phyloP scores from a whole-genome alignment of 2,329 filamentous ascomycete genomes.

The Aspergillus piperis region DNA sequence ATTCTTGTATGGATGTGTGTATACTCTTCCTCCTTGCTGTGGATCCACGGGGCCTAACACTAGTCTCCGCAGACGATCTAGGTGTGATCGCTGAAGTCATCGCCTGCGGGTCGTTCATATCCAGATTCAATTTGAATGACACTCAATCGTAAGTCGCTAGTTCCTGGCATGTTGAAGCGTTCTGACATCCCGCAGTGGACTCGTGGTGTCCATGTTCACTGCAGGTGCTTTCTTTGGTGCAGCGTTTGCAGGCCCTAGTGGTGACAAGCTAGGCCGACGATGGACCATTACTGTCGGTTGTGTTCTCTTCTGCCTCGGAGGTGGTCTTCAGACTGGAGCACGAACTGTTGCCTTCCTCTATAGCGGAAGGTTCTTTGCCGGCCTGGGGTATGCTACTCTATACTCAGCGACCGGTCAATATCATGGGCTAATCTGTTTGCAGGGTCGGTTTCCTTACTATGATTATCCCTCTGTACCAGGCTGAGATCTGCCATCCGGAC shows the following conservation, averaged over 20 bases:
- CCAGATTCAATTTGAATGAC: constrained; percentile 33
- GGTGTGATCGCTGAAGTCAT: constrained; percentile 63
- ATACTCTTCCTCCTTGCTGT: background rate
- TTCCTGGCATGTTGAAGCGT: background rate
- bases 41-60: constrained; percentile 7
- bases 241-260: constrained; percentile 61
- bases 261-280: constrained; percentile 68
- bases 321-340: constrained; percentile 71
- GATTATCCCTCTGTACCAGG: constrained; percentile 73
- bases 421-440: constrained; percentile 41
- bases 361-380: constrained; percentile 68
- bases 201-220: constrained; percentile 77
- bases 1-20: constrained; percentile 56
- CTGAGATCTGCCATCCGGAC: constrained; percentile 74
- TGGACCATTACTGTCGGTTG: constrained; percentile 72
- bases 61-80: constrained; percentile 48
- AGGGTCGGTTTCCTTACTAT: constrained; percentile 63
- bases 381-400: constrained; percentile 42
- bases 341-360: constrained; percentile 63
- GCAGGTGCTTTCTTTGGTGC: constrained; percentile 73
- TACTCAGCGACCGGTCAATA: background rate
- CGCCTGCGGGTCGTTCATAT: constrained; percentile 38
- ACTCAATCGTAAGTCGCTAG: constrained; percentile 33
- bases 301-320: constrained; percentile 70
- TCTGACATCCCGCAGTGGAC: constrained; percentile 51